Evolutionary conservation across 805 yeast genomes (phyloP).

Genomic region (Zygosaccharomyces bisporus): DNA sequence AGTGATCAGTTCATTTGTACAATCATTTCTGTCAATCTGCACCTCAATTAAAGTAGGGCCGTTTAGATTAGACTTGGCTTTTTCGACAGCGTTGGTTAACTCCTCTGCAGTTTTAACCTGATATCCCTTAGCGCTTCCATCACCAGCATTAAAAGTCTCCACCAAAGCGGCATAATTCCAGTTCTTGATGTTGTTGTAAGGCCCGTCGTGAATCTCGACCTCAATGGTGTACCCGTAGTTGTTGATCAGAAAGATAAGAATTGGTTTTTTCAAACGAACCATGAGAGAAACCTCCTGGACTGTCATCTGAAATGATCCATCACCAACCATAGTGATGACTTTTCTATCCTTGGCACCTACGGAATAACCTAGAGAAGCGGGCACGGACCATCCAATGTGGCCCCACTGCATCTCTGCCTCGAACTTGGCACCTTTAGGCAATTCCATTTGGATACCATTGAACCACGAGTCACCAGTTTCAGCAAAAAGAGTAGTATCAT

Average conservation of each 20-base stretch:
- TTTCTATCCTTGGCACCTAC: conserved; percentile 22
- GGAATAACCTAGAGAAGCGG: conserved; percentile 14
- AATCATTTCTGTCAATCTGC: conserved; percentile 2
- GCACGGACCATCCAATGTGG: conserved; percentile 5
- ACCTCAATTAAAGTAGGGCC: conserved; percentile 4
- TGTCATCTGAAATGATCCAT: conserved; percentile 63
- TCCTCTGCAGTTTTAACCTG: conserved; percentile 3
- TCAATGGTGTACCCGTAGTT: conserved; percentile 50
- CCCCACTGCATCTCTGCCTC: conserved; percentile 5
- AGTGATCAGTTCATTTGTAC: conserved; percentile 2
- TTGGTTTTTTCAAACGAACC: conserved; percentile 48
- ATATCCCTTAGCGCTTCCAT: conserved; percentile 1
- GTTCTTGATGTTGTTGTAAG: conserved; percentile 17
- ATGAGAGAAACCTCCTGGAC: conserved; percentile 60
- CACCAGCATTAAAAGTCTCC: conserved; percentile 14
- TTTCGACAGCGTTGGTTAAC: conserved; percentile 1
- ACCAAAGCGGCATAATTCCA: conserved; percentile 17
- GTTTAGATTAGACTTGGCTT: neutral
- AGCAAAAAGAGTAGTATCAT: conserved; percentile 2
- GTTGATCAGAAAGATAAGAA: conserved; percentile 55
- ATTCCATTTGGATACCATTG: neutral
- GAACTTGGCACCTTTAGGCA: neutral
- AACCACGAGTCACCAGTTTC: conserved; percentile 5
- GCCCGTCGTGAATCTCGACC: conserved; percentile 10
- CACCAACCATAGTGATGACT: conserved; percentile 43